A percentile compares a stretch with the other conserved stretches of the same genome.
Conservation (phyloP, 257 asterid species). For the Solanum microdontum region DNA sequence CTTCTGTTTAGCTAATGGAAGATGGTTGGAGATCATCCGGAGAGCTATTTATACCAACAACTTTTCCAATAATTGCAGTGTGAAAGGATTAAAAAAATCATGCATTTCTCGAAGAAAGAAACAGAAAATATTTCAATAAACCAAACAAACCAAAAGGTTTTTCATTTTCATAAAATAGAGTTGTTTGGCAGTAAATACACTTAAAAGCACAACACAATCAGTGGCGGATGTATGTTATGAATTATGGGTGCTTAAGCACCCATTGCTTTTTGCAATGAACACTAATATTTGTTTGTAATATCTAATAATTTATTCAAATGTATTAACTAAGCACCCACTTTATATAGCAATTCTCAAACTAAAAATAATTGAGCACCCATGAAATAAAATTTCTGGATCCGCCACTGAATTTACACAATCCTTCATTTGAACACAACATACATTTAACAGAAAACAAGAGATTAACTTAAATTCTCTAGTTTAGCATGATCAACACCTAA, state of each 20-base stretch:
- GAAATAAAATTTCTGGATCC: too few species aligned
- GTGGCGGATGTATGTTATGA: too few species aligned
- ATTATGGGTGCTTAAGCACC: too few species aligned
- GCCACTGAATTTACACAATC: too few species aligned
- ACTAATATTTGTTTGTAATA: too few species aligned
- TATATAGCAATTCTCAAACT: too few species aligned
- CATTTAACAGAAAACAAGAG: too few species aligned
- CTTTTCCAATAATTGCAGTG: background rate
- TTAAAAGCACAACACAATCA: background rate
- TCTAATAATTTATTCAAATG: too few species aligned
- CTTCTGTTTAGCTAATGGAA: background rate
- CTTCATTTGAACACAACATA: background rate
- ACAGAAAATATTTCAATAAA: background rate
- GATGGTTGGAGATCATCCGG: background rate
- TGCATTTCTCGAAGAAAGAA: background rate
- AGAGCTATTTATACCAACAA: background rate
- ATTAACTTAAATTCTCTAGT: background rate
- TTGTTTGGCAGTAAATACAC: background rate
- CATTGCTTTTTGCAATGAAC: too few species aligned
- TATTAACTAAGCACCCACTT: too few species aligned
- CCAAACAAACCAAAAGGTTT: background rate
- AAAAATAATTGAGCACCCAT: too few species aligned
- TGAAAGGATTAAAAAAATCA: background rate
- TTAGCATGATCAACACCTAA: background rate
- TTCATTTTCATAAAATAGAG: background rate